phyloP scores from a whole-genome alignment of 2,329 filamentous ascomycete species.

The Trichoderma harzianum region DNA sequence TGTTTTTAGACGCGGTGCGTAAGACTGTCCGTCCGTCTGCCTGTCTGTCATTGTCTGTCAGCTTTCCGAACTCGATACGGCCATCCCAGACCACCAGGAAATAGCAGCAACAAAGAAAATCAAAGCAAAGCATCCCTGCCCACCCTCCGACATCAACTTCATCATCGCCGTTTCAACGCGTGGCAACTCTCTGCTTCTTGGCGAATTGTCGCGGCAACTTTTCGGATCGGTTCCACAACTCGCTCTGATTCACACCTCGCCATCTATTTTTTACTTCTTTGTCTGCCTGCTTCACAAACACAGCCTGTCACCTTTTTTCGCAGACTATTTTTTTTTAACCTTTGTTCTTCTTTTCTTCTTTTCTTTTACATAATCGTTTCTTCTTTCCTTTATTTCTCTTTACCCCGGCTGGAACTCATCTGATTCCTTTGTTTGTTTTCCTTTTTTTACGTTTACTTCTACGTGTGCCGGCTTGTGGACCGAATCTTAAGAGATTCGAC shows the following conservation, averaged over 20 bases:
- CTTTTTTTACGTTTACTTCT: background rate
- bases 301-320: background rate
- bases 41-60: background rate
- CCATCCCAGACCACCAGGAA: background rate
- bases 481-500: background rate
- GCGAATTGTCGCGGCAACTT: conserved; percentile 11
- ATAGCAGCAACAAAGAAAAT: background rate
- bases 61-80: background rate
- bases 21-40: background rate
- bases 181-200: conserved; percentile 8
- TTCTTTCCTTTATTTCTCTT: background rate
- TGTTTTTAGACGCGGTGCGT: background rate
- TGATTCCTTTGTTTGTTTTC: background rate
- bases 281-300: background rate
- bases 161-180: conserved; percentile 5
- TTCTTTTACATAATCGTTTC: background rate
- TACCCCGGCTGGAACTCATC: background rate
- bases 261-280: background rate
- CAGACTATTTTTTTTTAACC: background rate
- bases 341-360: background rate
- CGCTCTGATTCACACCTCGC: conserved; percentile 3
- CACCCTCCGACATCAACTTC: background rate
- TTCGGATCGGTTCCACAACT: conserved; percentile 12
- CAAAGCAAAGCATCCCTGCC: background rate
- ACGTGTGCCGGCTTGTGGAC: background rate